phyloP scores from a whole-genome alignment of 2,329 filamentous ascomycete genomes.

The Exophiala dermatitidis region DNA sequence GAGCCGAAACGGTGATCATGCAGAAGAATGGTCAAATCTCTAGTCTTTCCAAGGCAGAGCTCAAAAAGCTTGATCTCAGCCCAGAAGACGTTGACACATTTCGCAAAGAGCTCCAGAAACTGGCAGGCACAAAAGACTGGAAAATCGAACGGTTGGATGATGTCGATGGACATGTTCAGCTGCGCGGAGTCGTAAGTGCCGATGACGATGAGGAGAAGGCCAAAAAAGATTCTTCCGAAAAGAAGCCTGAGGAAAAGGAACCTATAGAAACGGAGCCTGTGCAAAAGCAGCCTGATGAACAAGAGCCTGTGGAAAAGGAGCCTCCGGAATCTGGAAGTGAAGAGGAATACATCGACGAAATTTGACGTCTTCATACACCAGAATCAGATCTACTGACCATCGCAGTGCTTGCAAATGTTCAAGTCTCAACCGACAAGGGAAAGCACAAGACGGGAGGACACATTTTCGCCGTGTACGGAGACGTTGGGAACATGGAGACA shows the following conservation, averaged over 20 bases:
- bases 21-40: slow-evolving; percentile 57
- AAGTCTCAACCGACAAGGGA: no score
- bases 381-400: no score
- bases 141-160: slow-evolving; percentile 68
- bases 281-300: slow-evolving; percentile 12
- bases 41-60: slow-evolving; percentile 57
- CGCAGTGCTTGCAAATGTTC: no score
- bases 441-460: no score
- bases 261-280: slow-evolving; percentile 21
- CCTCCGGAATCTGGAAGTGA: slow-evolving; percentile 31
- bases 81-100: slow-evolving; percentile 62
- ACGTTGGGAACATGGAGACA: no score
- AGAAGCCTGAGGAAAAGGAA: slow-evolving; percentile 10
- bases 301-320: slow-evolving; percentile 15
- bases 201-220: slow-evolving; percentile 47
- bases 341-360: slow-evolving; percentile 35
- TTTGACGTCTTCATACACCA: slow-evolving; percentile 21
- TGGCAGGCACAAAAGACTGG: slow-evolving; percentile 68
- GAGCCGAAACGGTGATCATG: slow-evolving; percentile 45
- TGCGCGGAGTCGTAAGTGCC: slow-evolving; percentile 61
- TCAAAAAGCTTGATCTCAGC: slow-evolving; percentile 61
- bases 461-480: no score
- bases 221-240: slow-evolving; percentile 20
- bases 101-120: slow-evolving; percentile 58
- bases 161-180: slow-evolving; percentile 56